Conservation (phyloP, 1,284 basidiomycete species). For the Coriolopsis trogii region DNA sequence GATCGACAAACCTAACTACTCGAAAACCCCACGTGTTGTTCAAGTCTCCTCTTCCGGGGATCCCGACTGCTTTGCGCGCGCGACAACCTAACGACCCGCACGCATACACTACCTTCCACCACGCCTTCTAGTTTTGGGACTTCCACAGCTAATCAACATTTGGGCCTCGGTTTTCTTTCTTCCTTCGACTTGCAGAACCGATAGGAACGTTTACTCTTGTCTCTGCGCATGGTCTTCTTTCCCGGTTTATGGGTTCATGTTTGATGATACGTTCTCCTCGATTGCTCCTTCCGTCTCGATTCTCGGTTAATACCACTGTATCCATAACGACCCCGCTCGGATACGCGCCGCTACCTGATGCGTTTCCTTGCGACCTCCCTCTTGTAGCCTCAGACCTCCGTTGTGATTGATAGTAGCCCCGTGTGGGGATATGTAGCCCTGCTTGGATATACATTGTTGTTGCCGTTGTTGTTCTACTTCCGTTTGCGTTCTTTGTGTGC, state of each 20-base stretch:
- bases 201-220: slow-evolving; percentile 3
- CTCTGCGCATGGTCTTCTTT: background rate
- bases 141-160: slow-evolving; percentile 7
- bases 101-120: slow-evolving; percentile 8
- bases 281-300: background rate
- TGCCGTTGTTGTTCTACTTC: background rate
- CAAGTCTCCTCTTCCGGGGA: no score
- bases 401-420: slow-evolving; percentile 4
- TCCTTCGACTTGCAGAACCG: no score
- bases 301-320: slow-evolving; percentile 10
- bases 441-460: slow-evolving; percentile 9
- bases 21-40: slow-evolving; percentile 9
- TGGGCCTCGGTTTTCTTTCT: background rate
- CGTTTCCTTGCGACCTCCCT: background rate
- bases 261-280: background rate
- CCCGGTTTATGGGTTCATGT: background rate
- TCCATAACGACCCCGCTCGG: slow-evolving; percentile 19
- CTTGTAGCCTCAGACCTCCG: slow-evolving; percentile 19
- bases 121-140: slow-evolving; percentile 17
- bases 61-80: no score
- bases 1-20: slow-evolving; percentile 13
- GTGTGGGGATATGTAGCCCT: slow-evolving; percentile 15
- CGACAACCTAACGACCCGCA: no score
- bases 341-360: no score
- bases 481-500: background rate